Evolutionary conservation across 1,284 basidiomycete species (phyloP), one percentile per base, ranked within the genome.

Genomic region (Heterobasidion occidentale): DNA sequence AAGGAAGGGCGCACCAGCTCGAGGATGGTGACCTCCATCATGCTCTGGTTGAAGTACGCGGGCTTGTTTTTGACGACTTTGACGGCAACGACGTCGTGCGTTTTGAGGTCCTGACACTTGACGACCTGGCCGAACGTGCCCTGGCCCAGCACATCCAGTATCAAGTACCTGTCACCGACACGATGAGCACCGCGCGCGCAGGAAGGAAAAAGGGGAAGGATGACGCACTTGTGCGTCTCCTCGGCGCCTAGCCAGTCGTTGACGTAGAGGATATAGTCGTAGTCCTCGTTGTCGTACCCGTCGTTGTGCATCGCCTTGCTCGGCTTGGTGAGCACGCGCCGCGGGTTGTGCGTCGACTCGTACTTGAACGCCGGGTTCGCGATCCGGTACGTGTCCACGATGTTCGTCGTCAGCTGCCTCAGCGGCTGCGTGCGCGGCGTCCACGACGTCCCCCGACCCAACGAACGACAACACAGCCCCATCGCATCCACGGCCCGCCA

Each of bases 1-100:
- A 36, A 45, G 35, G 51, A 36, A 34, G 46, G 4, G 79, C 90
- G 62, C 58, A 94, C 93, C 73, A 98, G 77, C 68, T 98, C 93
- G 52, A 99, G 77, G 61, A 99, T 98, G 0, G 95, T 98, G 27
- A 99, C 97, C 72, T 99, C 97, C 96, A 99, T 99, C 91, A 98
- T 98, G 73, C 90, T 94, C 76, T 99, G 96, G 69, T 98, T 97
- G 72, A 98, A 95, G 75, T 99, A 99, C 0, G 96, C 96, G 2
- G 96, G 96, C 73, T 99, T 99, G 74, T 99, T 99, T 79, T 99
- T 99, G 67, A 99, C 94, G 15, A 99, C 97, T 73, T 99, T 99
- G 60, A 99, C 96, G 14, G 97, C 97, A 47, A 97, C 93, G 54
- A 99, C 92, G 70, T 98, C 95, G 71, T 98, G 94, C 44, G 92